These are phyloP conservation scores for Trichosporon sp. DNA, from an alignment of 1,284 basidiomycete species.

Conservation along the genomic window DNA sequence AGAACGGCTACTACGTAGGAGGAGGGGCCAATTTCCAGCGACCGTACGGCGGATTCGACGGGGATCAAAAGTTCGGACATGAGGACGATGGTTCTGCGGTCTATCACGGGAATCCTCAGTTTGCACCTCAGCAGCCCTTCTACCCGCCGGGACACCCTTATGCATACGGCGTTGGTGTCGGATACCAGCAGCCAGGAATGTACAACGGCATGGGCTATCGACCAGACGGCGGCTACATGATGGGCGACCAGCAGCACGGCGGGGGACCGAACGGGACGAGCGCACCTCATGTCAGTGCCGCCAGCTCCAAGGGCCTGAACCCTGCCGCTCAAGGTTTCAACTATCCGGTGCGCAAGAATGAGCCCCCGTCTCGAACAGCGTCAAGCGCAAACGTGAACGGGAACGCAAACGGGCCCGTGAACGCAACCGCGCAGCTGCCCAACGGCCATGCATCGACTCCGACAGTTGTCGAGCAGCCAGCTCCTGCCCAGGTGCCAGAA, in stretches of 20 bases:
- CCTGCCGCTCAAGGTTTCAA: conserved; percentile 42
- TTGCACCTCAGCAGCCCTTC: conserved; percentile 12
- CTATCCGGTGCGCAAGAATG: conserved; percentile 15
- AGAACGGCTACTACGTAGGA: conserved; percentile 32
- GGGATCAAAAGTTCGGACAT: conserved; percentile 4
- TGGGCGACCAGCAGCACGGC: conserved; percentile 6
- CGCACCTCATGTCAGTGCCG: conserved; percentile 10
- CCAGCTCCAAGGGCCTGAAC: conserved; percentile 30
- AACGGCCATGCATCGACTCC: conserved; percentile 1
- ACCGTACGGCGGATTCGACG: conserved; percentile 3
- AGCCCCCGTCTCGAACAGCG: not conserved
- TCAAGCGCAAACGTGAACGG: conserved; percentile 6
- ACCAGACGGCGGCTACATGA: conserved; percentile 10
- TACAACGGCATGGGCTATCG: conserved; percentile 13
- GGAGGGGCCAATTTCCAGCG: conserved; percentile 4
- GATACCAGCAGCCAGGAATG: conserved; percentile 23
- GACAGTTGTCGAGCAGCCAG: not conserved
- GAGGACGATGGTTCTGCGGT: not conserved
- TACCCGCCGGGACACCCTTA: conserved; percentile 43
- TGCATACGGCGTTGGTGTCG: conserved; percentile 38
- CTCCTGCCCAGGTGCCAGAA: conserved; percentile 6
- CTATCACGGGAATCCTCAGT: conserved; percentile 12
- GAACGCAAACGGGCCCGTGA: conserved; percentile 1
- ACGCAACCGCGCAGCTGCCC: not conserved
- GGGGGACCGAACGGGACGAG: not conserved